These are phyloP conservation scores for Guillardia theta DNA, from an alignment of 78 protist species.

Conservation along the genomic window DNA sequence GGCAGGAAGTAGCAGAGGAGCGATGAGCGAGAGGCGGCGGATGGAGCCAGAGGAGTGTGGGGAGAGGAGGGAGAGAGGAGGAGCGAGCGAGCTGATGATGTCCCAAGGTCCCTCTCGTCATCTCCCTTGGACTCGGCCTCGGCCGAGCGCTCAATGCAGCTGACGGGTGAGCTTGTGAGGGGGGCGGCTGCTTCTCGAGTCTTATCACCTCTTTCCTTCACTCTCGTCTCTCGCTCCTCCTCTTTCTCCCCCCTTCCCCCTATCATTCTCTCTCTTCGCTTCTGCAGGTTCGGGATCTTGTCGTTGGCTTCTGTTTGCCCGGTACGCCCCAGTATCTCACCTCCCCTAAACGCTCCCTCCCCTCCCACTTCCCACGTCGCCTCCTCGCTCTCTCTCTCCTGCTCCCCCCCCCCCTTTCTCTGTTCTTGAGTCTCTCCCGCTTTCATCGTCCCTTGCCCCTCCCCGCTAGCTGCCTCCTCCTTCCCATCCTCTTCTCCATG, in stretches of 20 bases:
- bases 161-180: not conserved
- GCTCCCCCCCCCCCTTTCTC: not conserved
- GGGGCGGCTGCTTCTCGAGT: not conserved
- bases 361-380: no score
- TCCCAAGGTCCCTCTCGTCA: not conserved
- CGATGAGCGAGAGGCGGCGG: not conserved
- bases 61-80: not conserved
- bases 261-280: no score
- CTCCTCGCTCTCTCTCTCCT: no score
- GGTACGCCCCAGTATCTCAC: not conserved
- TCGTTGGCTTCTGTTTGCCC: not conserved
- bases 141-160: not conserved
- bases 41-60: not conserved
- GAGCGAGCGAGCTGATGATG: no score
- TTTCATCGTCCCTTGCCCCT: not conserved
- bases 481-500: no score
- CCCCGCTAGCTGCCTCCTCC: no score
- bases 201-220: not conserved
- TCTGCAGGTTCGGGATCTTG: slow-evolving; percentile 1
- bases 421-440: not conserved
- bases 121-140: not conserved
- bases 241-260: no score
- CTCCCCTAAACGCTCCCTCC: no score
- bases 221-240: not conserved
- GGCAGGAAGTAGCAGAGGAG: not conserved